Base-by-base conservation (phyloP, 768 basidiomycete genomes). In the Wakefieldia striispora region DNA sequence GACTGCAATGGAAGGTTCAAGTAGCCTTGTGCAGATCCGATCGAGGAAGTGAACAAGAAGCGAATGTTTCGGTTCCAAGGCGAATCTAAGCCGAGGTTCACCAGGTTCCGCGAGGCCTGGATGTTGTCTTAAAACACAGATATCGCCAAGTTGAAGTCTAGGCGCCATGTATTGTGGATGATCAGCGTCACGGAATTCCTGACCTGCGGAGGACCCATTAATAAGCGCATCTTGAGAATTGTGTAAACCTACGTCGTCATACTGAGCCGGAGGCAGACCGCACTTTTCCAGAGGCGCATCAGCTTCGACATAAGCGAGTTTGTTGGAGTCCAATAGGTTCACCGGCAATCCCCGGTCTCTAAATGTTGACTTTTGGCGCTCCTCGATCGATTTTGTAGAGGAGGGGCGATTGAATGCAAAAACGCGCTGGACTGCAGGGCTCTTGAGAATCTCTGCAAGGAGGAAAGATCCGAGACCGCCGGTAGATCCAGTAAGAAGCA, bases 141-240 rank as follows among this genome's bases (percentile, higher is more conserved):
- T 10, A 78, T 59, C 3, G 60, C 61, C 29, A 73, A 46, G 44
- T 71, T 76, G 50, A 75, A 76, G 43, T 78, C 70, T 38, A 77
- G 61, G n/a, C 61, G 65, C 76, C 76, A 77, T 3, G 75, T 73
- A 4, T 65, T 72, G 46, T 76, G 75, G 17, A 76, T 70, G 41
- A 76, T 61, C 21, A 69, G 29, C 3, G 69, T 70, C 24, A 74
- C 59, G 0, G 69, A 66, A 3, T 51, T 49, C 1, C 57, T 59
- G 2, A 76, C 57, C 75, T 75, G 40, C 1, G 3, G 11, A 33
- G 2, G 12, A 33, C 6, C 11, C 13, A 2, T 41, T 2, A 35
- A 20, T 23, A 8, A 11, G 12, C 13, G 21, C 14, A 6, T 20
- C 27, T 26, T 13, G 5, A 14, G n/a, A 47, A 6, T 1, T 1